Percentiles rank a stretch among this genome's conserved stretches.
Conservation (phyloP, 2,329 filamentous ascomycete species). For the Hirsutella rhossiliensis region DNA sequence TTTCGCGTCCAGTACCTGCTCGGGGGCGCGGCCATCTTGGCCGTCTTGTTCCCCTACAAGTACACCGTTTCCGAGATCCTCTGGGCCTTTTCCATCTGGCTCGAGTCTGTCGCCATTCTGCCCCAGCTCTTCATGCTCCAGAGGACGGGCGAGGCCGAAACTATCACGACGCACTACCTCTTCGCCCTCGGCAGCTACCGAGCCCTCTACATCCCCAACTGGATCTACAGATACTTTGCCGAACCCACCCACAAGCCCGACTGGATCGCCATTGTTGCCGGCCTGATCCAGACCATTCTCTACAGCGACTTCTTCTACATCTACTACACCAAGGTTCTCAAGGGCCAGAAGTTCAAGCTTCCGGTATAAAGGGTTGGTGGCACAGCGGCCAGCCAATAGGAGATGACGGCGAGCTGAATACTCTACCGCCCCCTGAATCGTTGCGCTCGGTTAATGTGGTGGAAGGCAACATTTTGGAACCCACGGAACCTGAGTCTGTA, state of each 20-base stretch:
- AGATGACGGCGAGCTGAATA: too few relatives aligned
- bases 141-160: constrained; percentile 93
- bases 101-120: constrained; percentile 91
- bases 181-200: constrained; percentile 88
- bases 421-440: too few relatives aligned
- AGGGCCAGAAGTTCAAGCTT: constrained; percentile 79
- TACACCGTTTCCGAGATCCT: constrained; percentile 78
- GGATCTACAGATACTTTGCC: constrained; percentile 81
- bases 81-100: constrained; percentile 98
- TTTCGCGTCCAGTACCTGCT: constrained; percentile 95
- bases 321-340: constrained; percentile 93
- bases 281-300: constrained; percentile 82
- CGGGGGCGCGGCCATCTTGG: constrained; percentile 66
- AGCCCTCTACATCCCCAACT: constrained; percentile 95
- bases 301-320: constrained; percentile 99
- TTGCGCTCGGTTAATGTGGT: too few relatives aligned
- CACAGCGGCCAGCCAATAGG: not conserved
- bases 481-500: too few relatives aligned
- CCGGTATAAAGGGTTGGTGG: constrained; percentile 51
- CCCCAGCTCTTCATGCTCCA: constrained; percentile 98
- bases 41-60: constrained; percentile 71
- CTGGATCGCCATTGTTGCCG: constrained; percentile 78
- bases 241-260: constrained; percentile 65
- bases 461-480: too few relatives aligned
- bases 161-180: constrained; percentile 97